phyloP scores from a whole-genome alignment of 768 basidiomycete genomes.

The Phanerochaete sordida region DNA sequence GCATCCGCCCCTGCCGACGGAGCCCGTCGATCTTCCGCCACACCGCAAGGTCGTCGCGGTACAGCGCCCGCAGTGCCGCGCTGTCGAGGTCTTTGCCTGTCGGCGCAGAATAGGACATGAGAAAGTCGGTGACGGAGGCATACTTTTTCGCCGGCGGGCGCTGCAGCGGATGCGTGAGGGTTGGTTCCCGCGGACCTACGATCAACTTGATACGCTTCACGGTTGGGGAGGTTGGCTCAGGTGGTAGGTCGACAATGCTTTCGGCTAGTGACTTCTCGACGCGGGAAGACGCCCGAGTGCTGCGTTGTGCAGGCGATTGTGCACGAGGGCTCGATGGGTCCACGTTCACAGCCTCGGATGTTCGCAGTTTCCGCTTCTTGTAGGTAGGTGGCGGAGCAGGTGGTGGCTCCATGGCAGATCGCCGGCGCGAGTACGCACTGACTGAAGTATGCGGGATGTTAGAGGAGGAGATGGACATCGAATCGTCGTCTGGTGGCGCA shows the following conservation, averaged over 20 bases:
- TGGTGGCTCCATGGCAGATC: conserved; percentile 1
- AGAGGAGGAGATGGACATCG: background rate
- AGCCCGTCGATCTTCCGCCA: conserved; percentile 41
- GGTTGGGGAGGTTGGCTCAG: conserved; percentile 15
- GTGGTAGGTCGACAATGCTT: background rate
- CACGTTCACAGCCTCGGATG: background rate
- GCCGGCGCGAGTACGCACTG: background rate
- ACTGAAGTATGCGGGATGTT: background rate
- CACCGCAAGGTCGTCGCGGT: conserved; percentile 40
- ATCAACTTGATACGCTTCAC: conserved; percentile 67
- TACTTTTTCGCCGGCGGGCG: conserved; percentile 50
- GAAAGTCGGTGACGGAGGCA: conserved; percentile 51
- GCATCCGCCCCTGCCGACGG: conserved; percentile 45
- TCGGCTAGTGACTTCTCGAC: background rate
- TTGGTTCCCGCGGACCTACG: conserved; percentile 59
- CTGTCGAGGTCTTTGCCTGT: conserved; percentile 46
- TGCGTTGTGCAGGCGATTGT: background rate
- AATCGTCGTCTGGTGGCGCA: background rate
- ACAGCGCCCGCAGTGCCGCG: conserved; percentile 35
- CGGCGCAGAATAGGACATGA: conserved; percentile 60
- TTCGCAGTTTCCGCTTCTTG: conserved; percentile 17
- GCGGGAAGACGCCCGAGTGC: background rate
- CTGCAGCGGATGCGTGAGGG: conserved; percentile 66
- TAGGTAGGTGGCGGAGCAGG: background rate
- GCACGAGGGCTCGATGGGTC: background rate